Base-by-base conservation (phyloP, 108 stramenopile genomes). In the Nitzschia sp. region DNA sequence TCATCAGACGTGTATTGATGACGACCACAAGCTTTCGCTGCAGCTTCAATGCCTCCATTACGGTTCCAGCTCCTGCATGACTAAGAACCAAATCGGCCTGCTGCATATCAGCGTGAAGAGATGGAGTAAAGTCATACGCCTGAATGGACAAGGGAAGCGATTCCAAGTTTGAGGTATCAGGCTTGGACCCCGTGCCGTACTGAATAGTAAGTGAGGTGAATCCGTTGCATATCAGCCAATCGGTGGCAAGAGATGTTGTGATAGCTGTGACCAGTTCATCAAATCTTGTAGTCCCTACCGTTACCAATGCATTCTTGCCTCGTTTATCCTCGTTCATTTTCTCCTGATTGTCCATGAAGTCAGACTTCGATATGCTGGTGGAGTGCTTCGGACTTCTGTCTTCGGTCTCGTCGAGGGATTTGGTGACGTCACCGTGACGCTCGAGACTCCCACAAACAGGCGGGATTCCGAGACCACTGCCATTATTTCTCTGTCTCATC, bases 221-320 rank as follows among this genome's bases (percentile, higher is more conserved):
- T 0, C 82, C 86, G 42, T 71, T 57, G 11, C 10, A 43, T 24
- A 63, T 53, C 84, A 89, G 83, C 70, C 80, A 78, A 22, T 77
- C 63, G 7, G 91, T 62, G 51, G 88, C 86, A 24, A 71, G 44
- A 10, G 77, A 56, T 14, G 80, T 62, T 51, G 87, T 80, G 21
- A 86, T 53, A 14, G 79, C 80, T 56, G 79, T 19, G 25, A 96
- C 67, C 10, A 96, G 79, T 24, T 69, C 66, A 53, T 96, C 94
- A 68, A 98, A 98, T 29, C 68, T 77, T 24, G 97, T 98, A 6
- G 97, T 98, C 25, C 97, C 97, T 8, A 98, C 97, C 10, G 97
- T 96, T 20, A 96, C 96, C 64, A 96, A 96, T 11, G 95, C 84
- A 15, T 50, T 72, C 43, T 53, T 55, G 9, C 41, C 70, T 55